Percentiles rank a stretch among this genome's conserved stretches.
phyloP scores from a whole-genome alignment of 2,329 filamentous ascomycete genomes.

The Lachnellula arida region DNA sequence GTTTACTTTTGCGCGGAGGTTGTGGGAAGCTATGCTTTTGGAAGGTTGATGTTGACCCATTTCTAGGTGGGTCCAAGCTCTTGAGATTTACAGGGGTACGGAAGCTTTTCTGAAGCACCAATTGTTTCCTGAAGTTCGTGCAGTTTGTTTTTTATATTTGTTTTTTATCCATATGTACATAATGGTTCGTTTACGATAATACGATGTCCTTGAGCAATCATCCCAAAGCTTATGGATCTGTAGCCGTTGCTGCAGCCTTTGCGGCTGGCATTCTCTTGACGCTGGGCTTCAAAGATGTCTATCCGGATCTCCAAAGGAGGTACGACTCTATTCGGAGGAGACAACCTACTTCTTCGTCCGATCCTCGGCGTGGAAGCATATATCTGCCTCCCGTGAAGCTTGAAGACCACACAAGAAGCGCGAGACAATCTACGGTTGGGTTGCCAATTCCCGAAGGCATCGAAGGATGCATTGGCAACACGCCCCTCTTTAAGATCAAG shows the following conservation, averaged over 20 bases:
- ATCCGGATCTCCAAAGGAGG: conserved; percentile 65
- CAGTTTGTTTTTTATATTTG: conserved; percentile 3
- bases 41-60: conserved; percentile 6
- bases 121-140: background rate
- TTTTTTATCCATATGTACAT: background rate
- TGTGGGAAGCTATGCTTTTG: background rate
- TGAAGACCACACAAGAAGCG: conserved; percentile 48
- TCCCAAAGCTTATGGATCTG: conserved; percentile 57
- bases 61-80: conserved; percentile 36
- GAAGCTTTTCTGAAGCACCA: conserved; percentile 8
- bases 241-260: conserved; percentile 68
- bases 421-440: conserved; percentile 25
- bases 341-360: conserved; percentile 13
- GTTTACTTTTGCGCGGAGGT: conserved; percentile 12
- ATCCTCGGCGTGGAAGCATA: conserved; percentile 26
- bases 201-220: conserved; percentile 58
- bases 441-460: conserved; percentile 66
- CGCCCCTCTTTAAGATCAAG: conserved; percentile 79
- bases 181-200: conserved; percentile 15
- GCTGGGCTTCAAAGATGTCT: conserved; percentile 73
- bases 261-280: conserved; percentile 71
- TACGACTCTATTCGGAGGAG: conserved; percentile 46
- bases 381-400: conserved; percentile 44
- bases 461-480: conserved; percentile 89
- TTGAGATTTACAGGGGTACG: conserved; percentile 29